Percentiles rank a stretch among this genome's conserved stretches.
Evolutionary conservation across 331 rosid genomes (phyloP).

Genomic region (Rhamnella rubrinervis): DNA sequence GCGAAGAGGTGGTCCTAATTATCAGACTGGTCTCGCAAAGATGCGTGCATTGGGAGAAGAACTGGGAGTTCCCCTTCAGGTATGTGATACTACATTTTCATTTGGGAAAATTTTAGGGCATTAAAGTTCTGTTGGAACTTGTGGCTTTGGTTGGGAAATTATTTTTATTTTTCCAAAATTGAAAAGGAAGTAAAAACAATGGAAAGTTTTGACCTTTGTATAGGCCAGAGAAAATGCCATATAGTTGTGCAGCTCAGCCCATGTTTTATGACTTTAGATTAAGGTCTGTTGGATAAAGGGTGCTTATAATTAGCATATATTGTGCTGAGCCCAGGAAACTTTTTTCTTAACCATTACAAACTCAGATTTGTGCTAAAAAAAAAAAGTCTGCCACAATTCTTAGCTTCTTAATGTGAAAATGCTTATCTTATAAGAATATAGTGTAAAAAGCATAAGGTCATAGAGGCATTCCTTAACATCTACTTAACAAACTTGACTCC

Average conservation of each 20-base stretch:
- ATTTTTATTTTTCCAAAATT: too few species aligned
- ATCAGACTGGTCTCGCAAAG: conserved; percentile 71
- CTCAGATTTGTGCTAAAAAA: neutral
- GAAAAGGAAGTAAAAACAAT: too few species aligned
- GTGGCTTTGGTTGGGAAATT: conserved; percentile 1
- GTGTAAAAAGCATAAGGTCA: neutral
- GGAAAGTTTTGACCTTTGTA: too few species aligned
- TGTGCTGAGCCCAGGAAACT: neutral
- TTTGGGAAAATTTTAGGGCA: neutral
- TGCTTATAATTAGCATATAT: neutral
- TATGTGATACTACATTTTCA: conserved; percentile 19
- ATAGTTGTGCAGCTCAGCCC: too few species aligned
- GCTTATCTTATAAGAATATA: too few species aligned
- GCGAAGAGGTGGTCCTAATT: conserved; percentile 91
- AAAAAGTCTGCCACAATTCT: conserved; percentile 8
- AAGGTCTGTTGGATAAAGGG: neutral
- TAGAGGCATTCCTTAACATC: neutral
- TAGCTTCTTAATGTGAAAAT: neutral
- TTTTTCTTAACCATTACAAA: neutral
- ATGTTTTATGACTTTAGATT: too few species aligned
- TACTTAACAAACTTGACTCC: neutral
- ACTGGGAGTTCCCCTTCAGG: conserved; percentile 80
- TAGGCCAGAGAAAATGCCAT: too few species aligned
- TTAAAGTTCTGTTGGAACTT: neutral
- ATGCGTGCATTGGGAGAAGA: conserved; percentile 79